Evolutionary conservation across 768 basidiomycete species (phyloP), one percentile per base, ranked within the genome.

Genomic region (Rhodocollybia butyracea): DNA sequence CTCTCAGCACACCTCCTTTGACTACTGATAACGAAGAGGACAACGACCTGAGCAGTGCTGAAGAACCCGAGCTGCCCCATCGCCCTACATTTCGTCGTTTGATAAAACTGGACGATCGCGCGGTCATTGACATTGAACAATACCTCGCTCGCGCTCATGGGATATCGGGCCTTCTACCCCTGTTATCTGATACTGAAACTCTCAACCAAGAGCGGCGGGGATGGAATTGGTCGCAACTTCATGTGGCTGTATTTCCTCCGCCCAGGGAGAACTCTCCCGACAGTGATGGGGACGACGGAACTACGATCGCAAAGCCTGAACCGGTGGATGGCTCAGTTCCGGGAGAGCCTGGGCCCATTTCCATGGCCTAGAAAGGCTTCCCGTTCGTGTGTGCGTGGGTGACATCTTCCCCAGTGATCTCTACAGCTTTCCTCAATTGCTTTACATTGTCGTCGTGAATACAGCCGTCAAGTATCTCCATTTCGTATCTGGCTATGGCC

Each of bases 221-320:
- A 46, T 79, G 79, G 78, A 72, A 65, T 52, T 78, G 78, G 77
- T 69, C 73, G 40, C 74, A 73, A 41, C 66, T 77, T 30, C 69
- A 68, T 55, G 48, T 63, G 17, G 70, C 74, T 45, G 69, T 62
- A 27, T 76, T 74, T 55, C 53, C 46, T 41, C 46, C 38, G 24
- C 47, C n/a, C 31, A 51, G 8, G 27, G 31, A 30, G 29, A 15
- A 11, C 43, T 17, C 13, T 29, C 10, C 30, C 26, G 43, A 17
- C 43, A 29, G 26, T n/a, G n/a, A n/a, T 48, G 41, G n/a, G n/a
- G n/a, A n/a, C n/a, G n/a, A n/a, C n/a, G n/a, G n/a, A n/a, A n/a
- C n/a, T n/a, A n/a, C n/a, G n/a, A n/a, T n/a, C n/a, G n/a, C n/a
- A n/a, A n/a, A n/a, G n/a, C n/a, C n/a, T n/a, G n/a, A n/a, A n/a